phyloP scores from a whole-genome alignment of 2,329 filamentous ascomycete genomes.

The Fusarium sp. region DNA sequence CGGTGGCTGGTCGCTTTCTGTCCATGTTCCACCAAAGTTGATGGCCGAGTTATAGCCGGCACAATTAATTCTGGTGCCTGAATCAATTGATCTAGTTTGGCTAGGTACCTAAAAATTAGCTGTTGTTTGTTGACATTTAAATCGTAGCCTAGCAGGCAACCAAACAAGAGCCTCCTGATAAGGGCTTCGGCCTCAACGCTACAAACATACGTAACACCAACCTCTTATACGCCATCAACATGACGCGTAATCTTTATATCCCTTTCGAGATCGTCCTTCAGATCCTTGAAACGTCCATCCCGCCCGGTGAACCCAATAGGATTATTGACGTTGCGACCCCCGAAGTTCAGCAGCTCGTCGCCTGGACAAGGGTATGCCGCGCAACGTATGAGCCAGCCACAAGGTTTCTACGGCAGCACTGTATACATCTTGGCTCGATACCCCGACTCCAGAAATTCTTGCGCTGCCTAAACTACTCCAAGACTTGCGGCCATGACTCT shows the following conservation, averaged over 20 bases:
- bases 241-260: background rate
- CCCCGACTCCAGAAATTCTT: slow-evolving; percentile 5
- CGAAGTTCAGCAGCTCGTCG: slow-evolving; percentile 16
- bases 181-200: background rate
- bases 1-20: background rate
- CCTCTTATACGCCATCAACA: background rate
- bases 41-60: background rate
- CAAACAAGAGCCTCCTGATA: background rate
- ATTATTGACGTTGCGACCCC: slow-evolving; percentile 8
- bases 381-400: slow-evolving; percentile 12
- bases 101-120: too few species aligned
- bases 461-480: background rate
- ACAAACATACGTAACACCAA: background rate
- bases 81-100: background rate
- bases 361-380: slow-evolving; percentile 23
- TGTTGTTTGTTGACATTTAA: background rate
- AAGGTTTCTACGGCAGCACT: slow-evolving; percentile 18
- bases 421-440: slow-evolving; percentile 7
- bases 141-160: slow-evolving; percentile 20
- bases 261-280: slow-evolving; percentile 28
- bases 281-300: slow-evolving; percentile 10
- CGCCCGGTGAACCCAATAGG: slow-evolving; percentile 2
- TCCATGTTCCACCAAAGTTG: background rate
- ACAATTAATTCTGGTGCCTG: slow-evolving; percentile 5
- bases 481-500: background rate